Percentiles rank a stretch among this genome's conserved stretches.
Evolutionary conservation across 805 yeast genomes (phyloP).

Genomic region (Ogataea allantospora): DNA sequence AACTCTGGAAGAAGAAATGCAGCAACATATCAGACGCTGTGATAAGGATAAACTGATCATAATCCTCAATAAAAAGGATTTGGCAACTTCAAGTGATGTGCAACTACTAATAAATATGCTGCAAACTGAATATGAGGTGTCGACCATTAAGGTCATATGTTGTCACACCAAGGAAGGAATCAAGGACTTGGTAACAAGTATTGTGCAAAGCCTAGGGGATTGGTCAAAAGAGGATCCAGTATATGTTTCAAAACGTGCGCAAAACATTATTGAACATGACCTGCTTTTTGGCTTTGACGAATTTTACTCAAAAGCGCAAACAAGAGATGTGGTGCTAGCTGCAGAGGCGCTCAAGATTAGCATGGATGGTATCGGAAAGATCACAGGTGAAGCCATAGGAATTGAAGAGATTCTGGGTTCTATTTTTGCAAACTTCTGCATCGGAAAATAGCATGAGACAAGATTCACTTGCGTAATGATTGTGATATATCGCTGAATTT

Average conservation of each 20-base stretch:
- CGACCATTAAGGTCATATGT: conserved; percentile 47
- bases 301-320: conserved; percentile 48
- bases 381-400: conserved; percentile 87
- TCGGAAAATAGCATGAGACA: conserved; percentile 80
- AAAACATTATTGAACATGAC: conserved; percentile 71
- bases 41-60: conserved; percentile 33
- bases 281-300: conserved; percentile 73
- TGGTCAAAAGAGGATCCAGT: conserved; percentile 55
- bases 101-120: conserved; percentile 21
- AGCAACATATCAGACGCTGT: conserved; percentile 35
- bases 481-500: conserved; percentile 4
- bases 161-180: conserved; percentile 60
- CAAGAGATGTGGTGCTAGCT: conserved; percentile 75
- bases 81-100: conserved; percentile 28
- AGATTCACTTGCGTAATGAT: conserved; percentile 4
- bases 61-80: conserved; percentile 61
- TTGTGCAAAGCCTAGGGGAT: conserved; percentile 27
- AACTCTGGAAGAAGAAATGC: conserved; percentile 37
- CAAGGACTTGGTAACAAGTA: conserved; percentile 37
- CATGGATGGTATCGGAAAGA: conserved; percentile 84
- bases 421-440: conserved; percentile 88
- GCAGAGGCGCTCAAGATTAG: conserved; percentile 72
- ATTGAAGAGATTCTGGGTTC: conserved; percentile 89
- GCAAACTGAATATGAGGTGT: conserved; percentile 28
- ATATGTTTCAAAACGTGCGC: conserved; percentile 69